Percentiles rank a stretch among this genome's conserved stretches.
These are phyloP conservation scores for Zygosaccharomyces pseudobailii DNA, from an alignment of 1,139 yeast genomes.

Conservation along the genomic window DNA sequence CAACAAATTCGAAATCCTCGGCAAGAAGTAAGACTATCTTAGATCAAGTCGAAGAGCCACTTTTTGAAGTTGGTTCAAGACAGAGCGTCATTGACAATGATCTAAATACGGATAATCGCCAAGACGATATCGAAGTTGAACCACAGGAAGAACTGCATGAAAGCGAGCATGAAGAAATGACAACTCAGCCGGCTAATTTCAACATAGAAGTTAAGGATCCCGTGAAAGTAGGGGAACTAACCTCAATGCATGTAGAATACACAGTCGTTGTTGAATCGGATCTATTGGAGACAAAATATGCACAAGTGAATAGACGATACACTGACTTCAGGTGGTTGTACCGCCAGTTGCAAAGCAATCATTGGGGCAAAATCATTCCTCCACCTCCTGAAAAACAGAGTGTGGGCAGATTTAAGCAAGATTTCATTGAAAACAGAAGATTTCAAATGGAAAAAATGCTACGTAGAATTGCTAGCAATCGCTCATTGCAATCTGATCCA, in stretches of 20 bases:
- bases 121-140: not conserved
- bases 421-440: constrained; percentile 81
- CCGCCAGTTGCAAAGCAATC: constrained; percentile 77
- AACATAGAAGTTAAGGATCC: constrained; percentile 86
- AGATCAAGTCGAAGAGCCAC: constrained; percentile 26
- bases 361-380: constrained; percentile 88
- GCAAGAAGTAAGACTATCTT: constrained; percentile 13
- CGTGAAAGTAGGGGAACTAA: constrained; percentile 81
- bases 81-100: constrained; percentile 4
- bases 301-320: constrained; percentile 68
- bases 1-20: not conserved
- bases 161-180: constrained; percentile 3
- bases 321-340: constrained; percentile 85
- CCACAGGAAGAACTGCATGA: not conserved
- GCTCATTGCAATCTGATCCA: constrained; percentile 57
- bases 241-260: constrained; percentile 86
- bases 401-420: constrained; percentile 82
- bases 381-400: constrained; percentile 97
- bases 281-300: constrained; percentile 35
- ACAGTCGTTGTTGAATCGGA: constrained; percentile 58
- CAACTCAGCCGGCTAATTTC: constrained; percentile 34
- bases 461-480: constrained; percentile 54
- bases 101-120: not conserved
- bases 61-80: constrained; percentile 21
- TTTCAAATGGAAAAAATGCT: constrained; percentile 87